phyloP scores from a whole-genome alignment of 2,329 filamentous ascomycete genomes.

The Cercospora sp. region DNA sequence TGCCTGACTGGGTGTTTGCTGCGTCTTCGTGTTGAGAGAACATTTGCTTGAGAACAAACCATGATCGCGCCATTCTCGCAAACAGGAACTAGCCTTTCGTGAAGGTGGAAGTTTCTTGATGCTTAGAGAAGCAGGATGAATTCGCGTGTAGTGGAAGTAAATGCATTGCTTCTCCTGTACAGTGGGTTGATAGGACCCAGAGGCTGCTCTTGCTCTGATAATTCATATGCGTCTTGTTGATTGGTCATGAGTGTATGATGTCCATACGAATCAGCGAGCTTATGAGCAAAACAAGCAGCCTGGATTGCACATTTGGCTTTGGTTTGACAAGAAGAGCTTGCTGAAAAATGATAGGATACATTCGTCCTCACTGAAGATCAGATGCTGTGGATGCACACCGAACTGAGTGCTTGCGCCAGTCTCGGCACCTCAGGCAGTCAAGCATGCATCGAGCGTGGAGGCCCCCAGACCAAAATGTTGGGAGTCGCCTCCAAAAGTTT shows the following conservation, averaged over 20 bases:
- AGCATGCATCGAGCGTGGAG: not conserved
- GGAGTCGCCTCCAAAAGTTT: not conserved
- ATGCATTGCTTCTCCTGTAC: not conserved
- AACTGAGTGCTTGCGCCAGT: not conserved
- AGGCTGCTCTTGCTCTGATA: no score
- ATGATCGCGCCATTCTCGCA: not conserved
- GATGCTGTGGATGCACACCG: not conserved
- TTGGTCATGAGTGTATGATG: no score
- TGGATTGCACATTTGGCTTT: no score
- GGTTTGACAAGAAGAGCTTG: not conserved
- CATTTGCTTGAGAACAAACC: not conserved
- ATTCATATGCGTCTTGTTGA: no score
- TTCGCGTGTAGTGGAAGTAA: not conserved
- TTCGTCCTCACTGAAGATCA: not conserved
- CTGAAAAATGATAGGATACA: not conserved
- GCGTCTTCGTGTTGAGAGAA: not conserved
- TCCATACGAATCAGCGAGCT: no score
- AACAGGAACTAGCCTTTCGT: not conserved
- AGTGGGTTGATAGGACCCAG: not conserved
- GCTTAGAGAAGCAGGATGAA: not conserved
- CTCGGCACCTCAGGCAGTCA: not conserved
- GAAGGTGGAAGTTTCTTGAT: not conserved
- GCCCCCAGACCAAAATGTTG: not conserved
- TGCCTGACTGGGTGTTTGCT: not conserved
- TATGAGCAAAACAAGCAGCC: no score